These are phyloP conservation scores for Aspergillus kassunensis DNA, from an alignment of 495 filamentous ascomycete genomes.

Conservation along the genomic window DNA sequence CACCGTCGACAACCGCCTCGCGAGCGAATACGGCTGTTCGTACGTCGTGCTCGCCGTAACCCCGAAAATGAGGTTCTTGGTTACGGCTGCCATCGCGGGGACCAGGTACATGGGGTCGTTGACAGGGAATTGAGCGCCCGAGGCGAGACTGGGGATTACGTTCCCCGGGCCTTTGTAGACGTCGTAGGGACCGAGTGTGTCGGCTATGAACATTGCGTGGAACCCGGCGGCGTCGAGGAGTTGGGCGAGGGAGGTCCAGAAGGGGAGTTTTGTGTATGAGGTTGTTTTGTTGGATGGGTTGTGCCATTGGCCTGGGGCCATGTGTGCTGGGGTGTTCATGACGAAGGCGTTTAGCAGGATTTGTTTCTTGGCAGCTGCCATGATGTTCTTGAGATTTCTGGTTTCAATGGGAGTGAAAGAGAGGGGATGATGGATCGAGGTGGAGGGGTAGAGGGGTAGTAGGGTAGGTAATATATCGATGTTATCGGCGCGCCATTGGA, in stretches of 20 bases:
- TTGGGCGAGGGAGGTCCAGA: slow-evolving; percentile 44
- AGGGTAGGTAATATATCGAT: background rate
- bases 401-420: background rate
- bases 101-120: slow-evolving; percentile 48
- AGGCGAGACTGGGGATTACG: slow-evolving; percentile 53
- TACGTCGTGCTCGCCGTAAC: slow-evolving; percentile 66
- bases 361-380: no score
- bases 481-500: background rate
- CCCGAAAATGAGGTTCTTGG: slow-evolving; percentile 61
- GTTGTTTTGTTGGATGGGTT: slow-evolving; percentile 46
- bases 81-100: slow-evolving; percentile 45
- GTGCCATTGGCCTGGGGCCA: slow-evolving; percentile 47
- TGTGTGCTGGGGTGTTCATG: slow-evolving; percentile 45
- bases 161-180: slow-evolving; percentile 57
- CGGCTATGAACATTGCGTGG: slow-evolving; percentile 55
- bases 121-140: slow-evolving; percentile 65
- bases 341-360: slow-evolving; percentile 58
- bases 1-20: slow-evolving; percentile 59
- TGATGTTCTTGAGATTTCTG: no score
- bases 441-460: background rate
- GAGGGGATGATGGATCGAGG: background rate
- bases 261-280: slow-evolving; percentile 44
- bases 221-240: slow-evolving; percentile 48
- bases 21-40: slow-evolving; percentile 66
- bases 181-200: slow-evolving; percentile 57